Evolutionary conservation across 1,284 basidiomycete species (phyloP).

Genomic region (Singerocomus inundabilis): DNA sequence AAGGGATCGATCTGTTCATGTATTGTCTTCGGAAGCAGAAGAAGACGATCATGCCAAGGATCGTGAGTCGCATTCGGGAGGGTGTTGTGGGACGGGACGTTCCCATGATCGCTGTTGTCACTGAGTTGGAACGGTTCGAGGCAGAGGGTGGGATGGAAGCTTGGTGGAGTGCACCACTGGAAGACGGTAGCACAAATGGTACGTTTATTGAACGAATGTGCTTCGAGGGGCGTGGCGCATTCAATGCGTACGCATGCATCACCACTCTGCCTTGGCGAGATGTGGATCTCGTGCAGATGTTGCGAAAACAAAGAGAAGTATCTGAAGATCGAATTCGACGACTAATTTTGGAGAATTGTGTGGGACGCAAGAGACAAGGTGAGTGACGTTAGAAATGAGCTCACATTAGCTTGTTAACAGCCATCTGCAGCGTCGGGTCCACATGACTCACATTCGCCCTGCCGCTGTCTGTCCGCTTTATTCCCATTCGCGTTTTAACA

Average conservation of each 20-base stretch:
- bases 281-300: constrained; percentile 4
- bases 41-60: constrained; percentile 14
- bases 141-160: constrained; percentile 23
- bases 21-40: constrained; percentile 26
- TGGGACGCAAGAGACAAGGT: constrained; percentile 13
- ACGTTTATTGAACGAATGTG: constrained; percentile 14
- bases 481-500: not conserved
- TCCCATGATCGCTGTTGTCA: constrained; percentile 30
- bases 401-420: not conserved
- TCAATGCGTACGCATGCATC: constrained; percentile 30
- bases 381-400: not conserved
- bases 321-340: constrained; percentile 18
- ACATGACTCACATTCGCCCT: not conserved
- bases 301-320: constrained; percentile 17
- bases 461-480: constrained; percentile 10
- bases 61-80: constrained; percentile 12
- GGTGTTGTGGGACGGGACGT: not conserved
- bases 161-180: constrained; percentile 24
- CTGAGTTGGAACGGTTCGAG: constrained; percentile 27
- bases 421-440: constrained; percentile 2
- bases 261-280: constrained; percentile 25
- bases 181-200: constrained; percentile 16
- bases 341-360: constrained; percentile 18
- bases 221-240: constrained; percentile 8
- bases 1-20: constrained; percentile 22